Evolutionary conservation across 225 moss, liverwort and hornwort species (phyloP).

Genomic region (Takakia lepidozioides): DNA sequence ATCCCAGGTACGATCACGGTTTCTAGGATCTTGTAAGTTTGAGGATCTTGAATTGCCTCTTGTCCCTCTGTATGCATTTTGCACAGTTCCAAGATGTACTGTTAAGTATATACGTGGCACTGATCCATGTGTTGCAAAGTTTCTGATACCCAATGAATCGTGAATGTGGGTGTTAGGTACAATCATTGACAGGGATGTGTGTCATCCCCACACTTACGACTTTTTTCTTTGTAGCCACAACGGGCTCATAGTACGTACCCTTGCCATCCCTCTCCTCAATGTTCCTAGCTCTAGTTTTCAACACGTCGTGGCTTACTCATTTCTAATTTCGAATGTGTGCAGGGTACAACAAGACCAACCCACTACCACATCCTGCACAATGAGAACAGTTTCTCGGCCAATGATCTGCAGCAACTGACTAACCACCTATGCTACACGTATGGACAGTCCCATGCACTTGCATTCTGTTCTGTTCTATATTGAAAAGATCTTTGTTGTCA

Average conservation of each 20-base stretch:
- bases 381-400: slow-evolving; percentile 66
- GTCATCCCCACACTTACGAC: slow-evolving; percentile 85
- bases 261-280: neutral
- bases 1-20: slow-evolving; percentile 71
- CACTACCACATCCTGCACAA: slow-evolving; percentile 92
- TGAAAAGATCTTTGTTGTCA: neutral
- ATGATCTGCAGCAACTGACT: slow-evolving; percentile 74
- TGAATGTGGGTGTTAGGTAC: too few species aligned
- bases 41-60: too few species aligned
- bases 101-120: too few species aligned
- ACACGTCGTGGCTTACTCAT: neutral
- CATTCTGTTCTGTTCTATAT: neutral
- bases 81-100: too few species aligned
- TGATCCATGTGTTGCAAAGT: too few species aligned
- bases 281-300: neutral
- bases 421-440: slow-evolving; percentile 89
- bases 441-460: neutral
- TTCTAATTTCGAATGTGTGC: slow-evolving; percentile 3
- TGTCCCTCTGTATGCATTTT: too few species aligned
- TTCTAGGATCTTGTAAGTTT: too few species aligned
- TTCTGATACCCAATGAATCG: too few species aligned
- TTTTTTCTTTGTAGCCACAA: slow-evolving; percentile 86
- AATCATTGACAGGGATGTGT: slow-evolving; percentile 75
- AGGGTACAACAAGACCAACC: slow-evolving; percentile 90
- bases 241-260: slow-evolving; percentile 61